These are phyloP conservation scores for Alternaria angustiovoidea DNA, from an alignment of 2,329 filamentous ascomycete species.

Conservation along the genomic window DNA sequence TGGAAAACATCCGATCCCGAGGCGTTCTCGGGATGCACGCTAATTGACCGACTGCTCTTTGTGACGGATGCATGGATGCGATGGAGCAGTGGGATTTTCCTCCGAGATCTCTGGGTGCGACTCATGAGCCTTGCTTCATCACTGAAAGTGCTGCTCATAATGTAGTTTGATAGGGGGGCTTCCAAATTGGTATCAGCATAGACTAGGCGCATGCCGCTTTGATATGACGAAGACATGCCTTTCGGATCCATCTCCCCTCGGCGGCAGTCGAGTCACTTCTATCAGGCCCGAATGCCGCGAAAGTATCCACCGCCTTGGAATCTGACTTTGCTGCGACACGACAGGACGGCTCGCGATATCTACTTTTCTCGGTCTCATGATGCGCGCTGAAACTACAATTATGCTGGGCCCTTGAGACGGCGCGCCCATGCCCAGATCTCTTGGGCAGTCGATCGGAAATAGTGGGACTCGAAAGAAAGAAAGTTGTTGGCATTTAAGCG, in stretches of 20 bases:
- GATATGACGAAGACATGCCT: neutral
- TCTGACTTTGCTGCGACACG: neutral
- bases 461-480: constrained; percentile 5
- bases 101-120: neutral
- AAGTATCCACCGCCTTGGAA: constrained; percentile 1
- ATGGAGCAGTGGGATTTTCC: neutral
- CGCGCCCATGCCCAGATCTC: constrained; percentile 4
- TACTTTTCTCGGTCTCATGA: constrained; percentile 4
- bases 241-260: neutral
- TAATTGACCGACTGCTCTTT: neutral
- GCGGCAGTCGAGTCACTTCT: constrained; percentile 1
- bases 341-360: constrained; percentile 8
- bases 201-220: neutral
- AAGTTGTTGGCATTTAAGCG: neutral
- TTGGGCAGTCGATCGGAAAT: neutral
- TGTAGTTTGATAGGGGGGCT: neutral
- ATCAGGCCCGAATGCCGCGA: neutral
- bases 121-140: neutral
- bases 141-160: neutral
- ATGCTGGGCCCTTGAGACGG: constrained; percentile 4
- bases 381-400: neutral
- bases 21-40: neutral
- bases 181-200: neutral
- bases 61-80: neutral
- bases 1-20: neutral